Evolutionary conservation across 495 filamentous ascomycete species (phyloP), one percentile per base, ranked within the genome.

Genomic region (Physcia stellaris): DNA sequence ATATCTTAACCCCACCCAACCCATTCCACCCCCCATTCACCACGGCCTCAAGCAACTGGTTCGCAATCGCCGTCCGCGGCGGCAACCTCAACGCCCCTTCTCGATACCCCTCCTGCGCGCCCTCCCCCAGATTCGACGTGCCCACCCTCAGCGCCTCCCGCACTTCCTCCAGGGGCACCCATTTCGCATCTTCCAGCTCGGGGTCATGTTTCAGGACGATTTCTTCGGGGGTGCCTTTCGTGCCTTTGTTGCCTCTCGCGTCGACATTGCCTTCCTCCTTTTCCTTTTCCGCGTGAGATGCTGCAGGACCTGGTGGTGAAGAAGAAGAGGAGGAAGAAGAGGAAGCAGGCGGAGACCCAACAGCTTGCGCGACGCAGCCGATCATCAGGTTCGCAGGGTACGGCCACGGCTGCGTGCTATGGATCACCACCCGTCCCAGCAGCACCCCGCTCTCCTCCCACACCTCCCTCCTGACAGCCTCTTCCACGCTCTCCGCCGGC

Each of bases 351-450:
- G n/a, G n/a, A n/a, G n/a, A n/a, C n/a, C n/a, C n/a, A 19, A 80
- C 59, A 11, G 86, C 84, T 65, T 96, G 87, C 4, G 75, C 92
- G 47, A 96, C 75, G 2, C 86, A 70, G 0, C 90, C 92, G 49
- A 98, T 90, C 90, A 98, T 96, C 48, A 96, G 56, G 50, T 80
- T 94, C 5, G 83, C 83, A 0, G 83, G 81, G 54, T 83, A 88
- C 9, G 82, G 82, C 82, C 83, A 86, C 6, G 90, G 90, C 62
- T 98, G 90, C 40, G 86, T 86, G 17, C 77, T 83, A 52, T 98
- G 88, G 39, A 98, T 79, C 1, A 94, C 72, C 12, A 98, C 92
- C 1, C 88, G 70, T 6, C 85, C 87, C 2, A 94, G 70, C 6
- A 61, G 67, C 12, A 96, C 83, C 2, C 90, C 90, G 29, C 79